A percentile compares a stretch with the other conserved stretches of the same genome.
These are phyloP conservation scores for Stellera chamaejasme DNA, from an alignment of 345 rosid species.

Conservation along the genomic window DNA sequence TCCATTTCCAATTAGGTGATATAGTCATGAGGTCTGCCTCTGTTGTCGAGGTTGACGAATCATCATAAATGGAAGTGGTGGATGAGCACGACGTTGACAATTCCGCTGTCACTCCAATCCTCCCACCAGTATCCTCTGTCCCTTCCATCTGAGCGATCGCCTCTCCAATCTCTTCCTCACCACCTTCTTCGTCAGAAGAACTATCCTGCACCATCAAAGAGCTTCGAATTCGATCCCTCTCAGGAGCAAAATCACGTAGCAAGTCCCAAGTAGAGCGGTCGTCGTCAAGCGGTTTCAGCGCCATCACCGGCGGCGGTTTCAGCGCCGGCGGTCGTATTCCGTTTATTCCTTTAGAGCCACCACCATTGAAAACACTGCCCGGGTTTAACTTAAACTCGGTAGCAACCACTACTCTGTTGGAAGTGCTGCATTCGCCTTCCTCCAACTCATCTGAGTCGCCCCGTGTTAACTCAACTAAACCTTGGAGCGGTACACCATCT, in stretches of 20 bases:
- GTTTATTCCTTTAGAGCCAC: conserved; percentile 1
- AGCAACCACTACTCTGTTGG: background rate
- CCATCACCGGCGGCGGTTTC: conserved; percentile 54
- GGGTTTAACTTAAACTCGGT: conserved; percentile 11
- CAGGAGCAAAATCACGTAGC: conserved; percentile 40
- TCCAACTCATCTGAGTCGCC: conserved; percentile 17
- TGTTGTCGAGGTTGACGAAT: conserved; percentile 49
- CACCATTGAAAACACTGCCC: conserved; percentile 14
- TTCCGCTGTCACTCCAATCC: conserved; percentile 16
- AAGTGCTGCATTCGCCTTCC: too few species aligned
- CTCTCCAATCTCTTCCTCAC: background rate
- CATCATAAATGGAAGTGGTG: conserved; percentile 61
- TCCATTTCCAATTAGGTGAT: conserved; percentile 43
- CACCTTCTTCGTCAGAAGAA: conserved; percentile 25
- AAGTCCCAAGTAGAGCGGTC: conserved; percentile 63
- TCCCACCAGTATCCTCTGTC: conserved; percentile 16
- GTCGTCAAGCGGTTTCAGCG: conserved; percentile 29
- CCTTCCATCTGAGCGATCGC: conserved; percentile 16
- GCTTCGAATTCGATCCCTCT: conserved; percentile 11
- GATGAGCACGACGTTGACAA: conserved; percentile 31
- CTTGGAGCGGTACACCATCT: conserved; percentile 13
- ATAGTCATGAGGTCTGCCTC: conserved; percentile 31
- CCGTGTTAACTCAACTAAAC: conserved; percentile 23
- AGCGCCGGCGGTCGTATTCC: conserved; percentile 50
- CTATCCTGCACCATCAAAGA: conserved; percentile 4